Evolutionary conservation across 768 basidiomycete genomes (phyloP).

Genomic region (Cubamyces sp.): DNA sequence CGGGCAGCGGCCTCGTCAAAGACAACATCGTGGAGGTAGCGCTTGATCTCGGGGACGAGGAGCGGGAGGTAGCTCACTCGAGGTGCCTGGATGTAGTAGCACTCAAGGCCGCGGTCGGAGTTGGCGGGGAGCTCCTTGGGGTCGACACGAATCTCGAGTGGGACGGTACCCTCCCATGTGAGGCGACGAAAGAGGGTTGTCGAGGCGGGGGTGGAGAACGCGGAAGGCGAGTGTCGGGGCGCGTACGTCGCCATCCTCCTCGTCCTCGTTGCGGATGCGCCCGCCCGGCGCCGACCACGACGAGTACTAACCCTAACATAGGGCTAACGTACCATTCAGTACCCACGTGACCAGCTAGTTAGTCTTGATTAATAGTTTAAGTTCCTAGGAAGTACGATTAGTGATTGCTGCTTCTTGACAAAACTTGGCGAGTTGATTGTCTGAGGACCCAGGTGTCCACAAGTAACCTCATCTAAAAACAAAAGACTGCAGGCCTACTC

Average conservation of each 20-base stretch:
- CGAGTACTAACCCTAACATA: too few species aligned
- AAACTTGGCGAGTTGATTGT: too few species aligned
- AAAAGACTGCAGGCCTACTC: too few species aligned
- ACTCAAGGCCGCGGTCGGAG: constrained; percentile 86
- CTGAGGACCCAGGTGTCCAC: too few species aligned
- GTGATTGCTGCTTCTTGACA: too few species aligned
- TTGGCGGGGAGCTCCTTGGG: constrained; percentile 88
- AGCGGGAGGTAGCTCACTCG: constrained; percentile 93
- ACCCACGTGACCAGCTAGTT: too few species aligned
- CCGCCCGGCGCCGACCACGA: too few species aligned
- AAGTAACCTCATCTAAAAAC: too few species aligned
- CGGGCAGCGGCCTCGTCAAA: constrained; percentile 85
- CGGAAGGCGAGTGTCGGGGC: constrained; percentile 44
- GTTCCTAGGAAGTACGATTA: too few species aligned
- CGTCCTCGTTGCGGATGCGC: constrained; percentile 17
- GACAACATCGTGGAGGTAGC: constrained; percentile 89
- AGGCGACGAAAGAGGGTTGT: constrained; percentile 86
- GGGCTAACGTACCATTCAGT: too few species aligned
- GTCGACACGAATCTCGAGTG: constrained; percentile 87
- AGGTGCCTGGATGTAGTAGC: constrained; percentile 89
- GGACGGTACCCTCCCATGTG: constrained; percentile 90
- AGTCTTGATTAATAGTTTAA: too few species aligned
- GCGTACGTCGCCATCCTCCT: constrained; percentile 37
- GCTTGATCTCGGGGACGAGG: constrained; percentile 84
- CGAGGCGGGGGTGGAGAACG: constrained; percentile 56